These are phyloP conservation scores for Microdochium paspali DNA, from an alignment of 2,329 filamentous ascomycete species.

Conservation along the genomic window DNA sequence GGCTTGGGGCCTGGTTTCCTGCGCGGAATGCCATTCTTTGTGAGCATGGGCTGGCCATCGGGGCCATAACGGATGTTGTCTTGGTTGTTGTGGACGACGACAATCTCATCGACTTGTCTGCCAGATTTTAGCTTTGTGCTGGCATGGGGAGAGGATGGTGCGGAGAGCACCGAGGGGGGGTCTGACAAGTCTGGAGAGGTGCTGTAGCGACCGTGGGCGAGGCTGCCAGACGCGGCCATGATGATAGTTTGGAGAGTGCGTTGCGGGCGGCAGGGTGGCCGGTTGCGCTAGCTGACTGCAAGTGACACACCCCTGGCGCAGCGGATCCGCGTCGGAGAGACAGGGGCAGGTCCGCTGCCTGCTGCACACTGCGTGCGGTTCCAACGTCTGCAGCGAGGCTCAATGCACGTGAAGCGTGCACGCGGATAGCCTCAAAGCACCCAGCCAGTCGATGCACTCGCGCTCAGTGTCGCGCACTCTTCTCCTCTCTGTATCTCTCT, in stretches of 20 bases:
- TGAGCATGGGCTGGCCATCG: constrained; percentile 32
- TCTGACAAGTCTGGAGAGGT: constrained; percentile 22
- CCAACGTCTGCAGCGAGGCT: background rate
- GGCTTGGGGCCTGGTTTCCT: constrained; percentile 60
- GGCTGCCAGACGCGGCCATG: constrained; percentile 14
- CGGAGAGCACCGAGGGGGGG: constrained; percentile 20
- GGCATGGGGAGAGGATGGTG: constrained; percentile 15
- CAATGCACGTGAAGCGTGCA: background rate
- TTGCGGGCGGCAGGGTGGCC: background rate
- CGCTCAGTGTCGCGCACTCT: background rate
- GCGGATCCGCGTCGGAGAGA: background rate
- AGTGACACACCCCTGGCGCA: background rate
- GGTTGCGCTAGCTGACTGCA: background rate
- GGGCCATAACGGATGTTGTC: constrained; percentile 16
- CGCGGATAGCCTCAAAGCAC: background rate
- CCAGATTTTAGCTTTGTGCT: constrained; percentile 12
- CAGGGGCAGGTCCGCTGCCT: background rate
- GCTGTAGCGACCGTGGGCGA: constrained; percentile 14
- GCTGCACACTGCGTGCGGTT: background rate
- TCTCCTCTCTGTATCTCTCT: no score
- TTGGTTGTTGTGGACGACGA: constrained; percentile 20
- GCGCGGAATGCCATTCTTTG: constrained; percentile 46
- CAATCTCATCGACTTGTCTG: constrained; percentile 18
- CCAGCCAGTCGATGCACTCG: background rate
- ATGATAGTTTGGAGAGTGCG: constrained; percentile 2